These are phyloP conservation scores for Aureobasidium sp. DNA, from an alignment of 2,329 filamentous ascomycete genomes.

Conservation along the genomic window DNA sequence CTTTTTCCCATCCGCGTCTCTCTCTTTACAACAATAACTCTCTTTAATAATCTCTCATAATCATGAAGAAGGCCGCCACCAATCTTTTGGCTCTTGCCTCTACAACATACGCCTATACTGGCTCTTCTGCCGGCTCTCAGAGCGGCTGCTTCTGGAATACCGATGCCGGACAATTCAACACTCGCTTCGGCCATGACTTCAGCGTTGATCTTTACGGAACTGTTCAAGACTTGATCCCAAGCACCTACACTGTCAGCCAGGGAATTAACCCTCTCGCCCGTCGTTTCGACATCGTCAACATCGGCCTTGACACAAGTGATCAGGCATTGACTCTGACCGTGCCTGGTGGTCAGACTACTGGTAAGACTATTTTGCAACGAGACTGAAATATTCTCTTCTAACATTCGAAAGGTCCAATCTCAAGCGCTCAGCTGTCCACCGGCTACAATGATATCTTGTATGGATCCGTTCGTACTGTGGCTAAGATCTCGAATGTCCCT, in stretches of 20 bases:
- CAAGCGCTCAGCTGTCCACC: constrained; percentile 55
- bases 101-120: constrained; percentile 1
- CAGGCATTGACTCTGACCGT: constrained; percentile 12
- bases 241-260: constrained; percentile 12
- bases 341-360: constrained; percentile 15
- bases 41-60: background rate
- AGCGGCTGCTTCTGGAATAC: constrained; percentile 13
- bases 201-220: background rate
- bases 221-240: constrained; percentile 3
- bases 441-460: constrained; percentile 55
- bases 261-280: constrained; percentile 16
- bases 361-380: background rate
- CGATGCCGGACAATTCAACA: constrained; percentile 14
- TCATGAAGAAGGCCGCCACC: constrained; percentile 7
- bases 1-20: background rate
- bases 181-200: constrained; percentile 4
- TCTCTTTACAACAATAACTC: background rate
- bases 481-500: constrained; percentile 53
- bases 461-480: constrained; percentile 61
- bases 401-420: constrained; percentile 8
- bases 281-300: constrained; percentile 16
- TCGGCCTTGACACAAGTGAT: constrained; percentile 3
- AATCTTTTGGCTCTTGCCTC: constrained; percentile 9
- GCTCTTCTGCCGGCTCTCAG: background rate
- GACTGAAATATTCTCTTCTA: background rate